phyloP scores from a whole-genome alignment of 106 monocot genomes.

The Allium fistulosum region DNA sequence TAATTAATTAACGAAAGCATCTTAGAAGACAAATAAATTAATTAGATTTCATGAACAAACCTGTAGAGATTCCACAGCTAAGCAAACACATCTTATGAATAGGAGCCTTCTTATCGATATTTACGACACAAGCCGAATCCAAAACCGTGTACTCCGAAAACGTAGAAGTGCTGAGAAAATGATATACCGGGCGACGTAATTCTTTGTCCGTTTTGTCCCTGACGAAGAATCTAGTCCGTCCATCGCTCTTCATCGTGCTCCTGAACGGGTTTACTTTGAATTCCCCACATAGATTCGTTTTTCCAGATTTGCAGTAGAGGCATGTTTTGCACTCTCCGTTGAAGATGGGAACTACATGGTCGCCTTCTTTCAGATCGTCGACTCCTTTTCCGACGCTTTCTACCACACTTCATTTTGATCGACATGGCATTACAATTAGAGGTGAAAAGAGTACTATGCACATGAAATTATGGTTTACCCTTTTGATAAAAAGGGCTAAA shows the following conservation, averaged over 20 bases:
- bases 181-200: conserved; percentile 42
- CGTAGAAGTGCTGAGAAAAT: conserved; percentile 90
- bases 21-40: too few species aligned
- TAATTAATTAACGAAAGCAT: too few species aligned
- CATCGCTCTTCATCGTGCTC: conserved; percentile 44
- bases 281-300: conserved; percentile 44
- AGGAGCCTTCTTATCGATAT: conserved; percentile 38
- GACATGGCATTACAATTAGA: too few species aligned
- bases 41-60: conserved; percentile 9
- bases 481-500: not conserved
- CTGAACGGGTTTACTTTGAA: conserved; percentile 42
- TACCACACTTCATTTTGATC: conserved; percentile 36
- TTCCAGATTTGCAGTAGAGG: conserved; percentile 27
- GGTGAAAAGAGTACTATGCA: too few species aligned
- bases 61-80: conserved; percentile 85
- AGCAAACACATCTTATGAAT: conserved; percentile 67
- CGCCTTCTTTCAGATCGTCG: conserved; percentile 45
- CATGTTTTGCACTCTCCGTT: conserved; percentile 67
- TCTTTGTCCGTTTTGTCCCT: not conserved
- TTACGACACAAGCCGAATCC: conserved; percentile 74
- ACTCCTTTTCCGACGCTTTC: conserved; percentile 86
- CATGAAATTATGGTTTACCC: too few species aligned
- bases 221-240: conserved; percentile 38
- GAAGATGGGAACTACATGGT: conserved; percentile 75
- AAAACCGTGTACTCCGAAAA: conserved; percentile 88